Conservation (phyloP, 208 protist species). For the Wallacemonas sp. region DNA sequence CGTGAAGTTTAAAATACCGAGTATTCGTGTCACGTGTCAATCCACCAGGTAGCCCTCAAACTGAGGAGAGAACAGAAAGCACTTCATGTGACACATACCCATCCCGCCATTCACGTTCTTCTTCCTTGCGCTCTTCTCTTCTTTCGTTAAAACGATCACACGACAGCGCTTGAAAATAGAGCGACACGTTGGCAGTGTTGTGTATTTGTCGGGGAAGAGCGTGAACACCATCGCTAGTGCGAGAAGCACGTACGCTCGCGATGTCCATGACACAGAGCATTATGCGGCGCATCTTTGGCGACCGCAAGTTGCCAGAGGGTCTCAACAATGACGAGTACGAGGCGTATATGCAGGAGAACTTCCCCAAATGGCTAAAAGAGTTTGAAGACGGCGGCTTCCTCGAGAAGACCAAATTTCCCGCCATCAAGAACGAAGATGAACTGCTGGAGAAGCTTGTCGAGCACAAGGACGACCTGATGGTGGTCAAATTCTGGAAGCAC, state of each 20-base stretch:
- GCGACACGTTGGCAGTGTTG: too few species aligned
- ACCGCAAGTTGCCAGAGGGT: conserved; percentile 71
- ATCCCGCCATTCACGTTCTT: too few species aligned
- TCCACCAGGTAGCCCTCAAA: too few species aligned
- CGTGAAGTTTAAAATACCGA: too few species aligned
- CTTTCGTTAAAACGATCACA: neutral
- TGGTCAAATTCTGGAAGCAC: conserved; percentile 94
- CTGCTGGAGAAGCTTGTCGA: conserved; percentile 82
- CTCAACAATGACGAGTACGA: conserved; percentile 78
- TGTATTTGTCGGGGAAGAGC: too few species aligned
- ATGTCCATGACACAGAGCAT: conserved; percentile 85
- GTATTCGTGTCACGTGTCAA: too few species aligned
- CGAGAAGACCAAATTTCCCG: conserved; percentile 79
- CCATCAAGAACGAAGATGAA: conserved; percentile 84
- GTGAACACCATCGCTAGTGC: too few species aligned
- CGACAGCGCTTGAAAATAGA: neutral
- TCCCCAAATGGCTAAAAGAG: conserved; percentile 85
- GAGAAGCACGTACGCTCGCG: too few species aligned
- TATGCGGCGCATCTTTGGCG: conserved; percentile 85
- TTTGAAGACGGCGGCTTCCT: conserved; percentile 90
- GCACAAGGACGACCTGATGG: conserved; percentile 88
- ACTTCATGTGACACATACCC: too few species aligned
- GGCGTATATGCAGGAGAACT: conserved; percentile 81
- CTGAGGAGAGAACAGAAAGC: neutral
- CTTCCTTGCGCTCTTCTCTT: neutral